A percentile compares a stretch with the other conserved stretches of the same genome.
Evolutionary conservation across 495 filamentous ascomycete genomes (phyloP).

Genomic region (Cenococcum geophilum): DNA sequence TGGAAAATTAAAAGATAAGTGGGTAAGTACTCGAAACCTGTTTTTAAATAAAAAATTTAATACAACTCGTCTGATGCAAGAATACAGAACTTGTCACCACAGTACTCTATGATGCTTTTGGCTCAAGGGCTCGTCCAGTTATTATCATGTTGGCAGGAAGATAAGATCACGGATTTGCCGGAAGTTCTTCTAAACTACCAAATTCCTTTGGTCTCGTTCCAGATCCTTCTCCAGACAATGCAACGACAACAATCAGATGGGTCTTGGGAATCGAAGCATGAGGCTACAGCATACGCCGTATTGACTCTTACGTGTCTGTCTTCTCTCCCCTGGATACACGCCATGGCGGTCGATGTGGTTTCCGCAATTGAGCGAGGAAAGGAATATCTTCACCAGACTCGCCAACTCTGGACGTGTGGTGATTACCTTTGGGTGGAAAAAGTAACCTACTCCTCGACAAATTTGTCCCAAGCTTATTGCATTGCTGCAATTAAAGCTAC

Average conservation of each 20-base stretch:
- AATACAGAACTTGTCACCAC: constrained; percentile 17
- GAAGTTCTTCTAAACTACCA: constrained; percentile 8
- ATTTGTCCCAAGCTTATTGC: constrained; percentile 20
- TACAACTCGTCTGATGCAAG: background rate
- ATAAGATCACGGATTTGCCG: constrained; percentile 16
- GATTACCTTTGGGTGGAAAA: constrained; percentile 20
- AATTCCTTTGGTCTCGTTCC: constrained; percentile 16
- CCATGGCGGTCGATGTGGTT: constrained; percentile 18
- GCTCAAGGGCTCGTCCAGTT: constrained; percentile 14
- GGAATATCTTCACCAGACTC: constrained; percentile 16
- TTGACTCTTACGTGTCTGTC: constrained; percentile 18
- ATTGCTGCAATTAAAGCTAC: constrained; percentile 21
- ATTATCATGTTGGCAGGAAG: constrained; percentile 19
- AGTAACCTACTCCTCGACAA: constrained; percentile 17
- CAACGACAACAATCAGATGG: constrained; percentile 17
- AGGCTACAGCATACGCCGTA: constrained; percentile 25
- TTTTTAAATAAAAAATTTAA: background rate
- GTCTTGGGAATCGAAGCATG: constrained; percentile 23
- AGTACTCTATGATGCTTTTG: constrained; percentile 28
- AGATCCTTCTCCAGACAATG: constrained; percentile 23
- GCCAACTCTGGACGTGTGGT: background rate
- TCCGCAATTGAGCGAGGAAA: constrained; percentile 24
- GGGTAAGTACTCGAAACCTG: constrained; percentile 14
- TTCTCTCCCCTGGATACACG: constrained; percentile 19
- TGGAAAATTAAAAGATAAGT: constrained; percentile 22